Base-by-base conservation (phyloP, 2,329 filamentous ascomycete genomes). In the Curvularia eragrostidis region DNA sequence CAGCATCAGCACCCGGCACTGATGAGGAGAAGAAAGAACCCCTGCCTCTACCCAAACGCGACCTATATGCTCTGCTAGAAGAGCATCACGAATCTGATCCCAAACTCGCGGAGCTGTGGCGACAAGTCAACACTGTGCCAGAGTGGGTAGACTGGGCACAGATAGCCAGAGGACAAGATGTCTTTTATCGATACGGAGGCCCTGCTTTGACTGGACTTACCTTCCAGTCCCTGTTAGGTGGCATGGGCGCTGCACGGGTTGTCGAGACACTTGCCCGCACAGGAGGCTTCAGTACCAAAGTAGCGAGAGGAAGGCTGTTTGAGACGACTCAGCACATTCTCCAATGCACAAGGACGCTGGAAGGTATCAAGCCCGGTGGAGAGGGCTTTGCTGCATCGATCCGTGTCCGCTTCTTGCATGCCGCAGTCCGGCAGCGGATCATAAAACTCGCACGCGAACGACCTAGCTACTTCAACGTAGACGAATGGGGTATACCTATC, bases 121-220 rank as follows among this genome's bases (percentile, higher is more conserved):
- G 76, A 0, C 81, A 92, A 68, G 81, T 90, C 54, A 88, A 86
- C 56, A 87, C 83, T 0, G 76, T 91, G 3, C 91, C 90, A 0
- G 80, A 84, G 0, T 93, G 90, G 89, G 90, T 93, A 2, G 86
- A 93, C 71, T 93, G 89, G 90, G 83, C 84, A 1, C 89, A 92
- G 70, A 88, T 94, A 54, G 80, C 83, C 58, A 82, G 90, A 67
- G 91, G 90, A 0, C 90, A 94, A 71, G 85, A 90, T 64, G 85
- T 92, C 0, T 91, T 93, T 69, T 93, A 91, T 73, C 85, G 90
- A 34, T 93, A 93, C 73, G 89, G 86, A 18, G 87, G 86, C 0
- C 85, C 89, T 0, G 84, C 84, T 21, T 75, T 92, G 19, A 89
- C 87, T 7, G 86, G 77, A 43, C 82, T 88, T 46, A 84, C 86